Base-by-base conservation (phyloP, 306 rosid species). In the Castanospermum australe region DNA sequence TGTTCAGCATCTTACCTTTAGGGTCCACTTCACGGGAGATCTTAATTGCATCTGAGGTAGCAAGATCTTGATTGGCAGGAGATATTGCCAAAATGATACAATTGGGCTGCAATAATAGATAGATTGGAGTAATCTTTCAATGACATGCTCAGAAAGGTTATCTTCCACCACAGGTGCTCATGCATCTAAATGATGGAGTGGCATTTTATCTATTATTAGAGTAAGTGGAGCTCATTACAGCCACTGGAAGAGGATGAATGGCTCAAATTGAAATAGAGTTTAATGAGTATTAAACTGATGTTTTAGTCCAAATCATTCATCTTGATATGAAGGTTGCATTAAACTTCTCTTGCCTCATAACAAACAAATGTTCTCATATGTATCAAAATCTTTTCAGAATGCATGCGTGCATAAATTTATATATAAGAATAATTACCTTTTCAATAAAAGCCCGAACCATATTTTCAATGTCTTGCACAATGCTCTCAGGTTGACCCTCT, bases 11-110 rank as follows among this genome's bases (percentile, higher is more conserved):
- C 73, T 83, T 81, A 86, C 89, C 89, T 86, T 80, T 86, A 44
- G 99, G 99, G 81, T 96, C 99, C 67, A 96, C 99, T 84, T 96
- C 98, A 69, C 99, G 98, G 69, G 99, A 96, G 62, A 96, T 96
- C 82, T 89, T 96, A 82, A 96, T 93, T 32, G 99, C 99, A 85
- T 96, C 99, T 39, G 99, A 96, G 32, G 99, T 96, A 60, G 99
- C 99, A 86, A 96, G 93, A 81, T 96, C 99, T 91, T 96, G 99
- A 88, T 96, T 96, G 56, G 99, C 99, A 74, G 99, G 99, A 85
- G 99, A 96, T 84, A 96, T 90, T 57, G 99, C 99, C 45, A 93
- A 88, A 84, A 96, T 93, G 76, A 96, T 93, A 87, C 97, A 88
- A 82, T 96, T 96, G 22, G 99, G 99, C 99, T 96, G 89, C 81